Percentiles rank a stretch among this genome's conserved stretches.
Evolutionary conservation across 495 filamentous ascomycete species (phyloP).

Genomic region (Penicillium soppii): DNA sequence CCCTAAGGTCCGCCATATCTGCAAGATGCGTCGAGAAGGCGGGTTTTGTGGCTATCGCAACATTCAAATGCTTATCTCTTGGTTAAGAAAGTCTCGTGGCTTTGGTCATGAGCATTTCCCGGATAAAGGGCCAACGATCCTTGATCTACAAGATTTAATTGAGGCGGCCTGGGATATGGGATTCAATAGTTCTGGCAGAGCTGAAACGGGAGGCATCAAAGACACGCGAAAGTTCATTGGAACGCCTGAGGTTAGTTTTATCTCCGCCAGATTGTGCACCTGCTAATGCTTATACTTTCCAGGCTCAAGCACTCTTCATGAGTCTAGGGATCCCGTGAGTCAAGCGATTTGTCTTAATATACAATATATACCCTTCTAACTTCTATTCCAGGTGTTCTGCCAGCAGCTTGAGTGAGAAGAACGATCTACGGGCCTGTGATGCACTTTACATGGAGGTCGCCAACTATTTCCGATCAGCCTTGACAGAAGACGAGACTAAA

Average conservation of each 20-base stretch:
- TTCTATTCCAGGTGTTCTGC: slow-evolving; percentile 46
- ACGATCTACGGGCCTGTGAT: slow-evolving; percentile 47
- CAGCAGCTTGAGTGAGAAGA: slow-evolving; percentile 43
- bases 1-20: slow-evolving; percentile 72
- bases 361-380: not conserved
- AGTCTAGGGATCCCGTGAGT: slow-evolving; percentile 65
- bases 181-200: slow-evolving; percentile 68
- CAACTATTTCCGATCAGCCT: slow-evolving; percentile 64
- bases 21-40: slow-evolving; percentile 76
- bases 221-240: slow-evolving; percentile 96
- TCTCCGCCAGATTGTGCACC: no score
- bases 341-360: not conserved
- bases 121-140: slow-evolving; percentile 68
- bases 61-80: slow-evolving; percentile 90
- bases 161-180: slow-evolving; percentile 88
- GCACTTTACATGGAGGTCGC: slow-evolving; percentile 67
- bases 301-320: slow-evolving; percentile 81
- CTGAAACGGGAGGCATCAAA: slow-evolving; percentile 83
- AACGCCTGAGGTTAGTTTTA: slow-evolving; percentile 78
- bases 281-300: slow-evolving; percentile 13
- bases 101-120: slow-evolving; percentile 60
- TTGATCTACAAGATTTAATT: slow-evolving; percentile 84
- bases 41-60: slow-evolving; percentile 98
- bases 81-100: slow-evolving; percentile 58
- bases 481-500: slow-evolving; percentile 39